A percentile compares a stretch with the other conserved stretches of the same genome.
Evolutionary conservation across 2,329 filamentous ascomycete genomes (phyloP).

Genomic region (Hymenoscyphus fraxineus): DNA sequence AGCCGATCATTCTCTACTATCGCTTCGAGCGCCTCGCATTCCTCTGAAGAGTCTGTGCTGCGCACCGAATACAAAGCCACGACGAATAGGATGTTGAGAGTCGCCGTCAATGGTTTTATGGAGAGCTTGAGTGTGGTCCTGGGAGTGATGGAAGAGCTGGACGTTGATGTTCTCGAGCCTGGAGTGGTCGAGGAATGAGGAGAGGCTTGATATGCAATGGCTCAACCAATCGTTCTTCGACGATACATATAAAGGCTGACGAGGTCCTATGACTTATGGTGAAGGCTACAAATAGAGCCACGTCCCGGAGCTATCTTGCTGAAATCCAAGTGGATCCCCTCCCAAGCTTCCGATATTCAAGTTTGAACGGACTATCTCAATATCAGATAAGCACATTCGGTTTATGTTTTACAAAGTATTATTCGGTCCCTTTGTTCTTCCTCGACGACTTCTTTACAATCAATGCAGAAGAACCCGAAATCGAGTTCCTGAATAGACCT

Average conservation of each 20-base stretch:
- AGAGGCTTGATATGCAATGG: neutral
- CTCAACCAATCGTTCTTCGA: too few relatives aligned
- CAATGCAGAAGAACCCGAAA: neutral
- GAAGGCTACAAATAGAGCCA: too few relatives aligned
- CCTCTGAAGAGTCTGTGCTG: constrained; percentile 52
- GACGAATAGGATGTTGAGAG: constrained; percentile 93
- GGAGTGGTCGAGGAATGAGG: constrained; percentile 33
- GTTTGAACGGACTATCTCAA: too few relatives aligned
- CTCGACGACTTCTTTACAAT: neutral
- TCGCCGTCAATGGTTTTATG: constrained; percentile 95
- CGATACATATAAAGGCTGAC: too few relatives aligned
- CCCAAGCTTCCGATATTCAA: too few relatives aligned
- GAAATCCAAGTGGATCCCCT: too few relatives aligned
- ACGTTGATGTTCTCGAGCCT: constrained; percentile 70
- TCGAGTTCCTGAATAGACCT: neutral
- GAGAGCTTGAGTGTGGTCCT: constrained; percentile 81
- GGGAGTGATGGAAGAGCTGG: constrained; percentile 86
- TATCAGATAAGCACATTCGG: too few relatives aligned
- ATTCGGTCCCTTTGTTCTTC: neutral
- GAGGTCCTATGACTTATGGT: too few relatives aligned
- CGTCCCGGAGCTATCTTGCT: too few relatives aligned
- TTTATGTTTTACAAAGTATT: too few relatives aligned
- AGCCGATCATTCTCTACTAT: constrained; percentile 63
- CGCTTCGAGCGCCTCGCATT: constrained; percentile 20
- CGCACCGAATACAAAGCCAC: constrained; percentile 77